Evolutionary conservation across 2,329 filamentous ascomycete species (phyloP), one percentile per base, ranked within the genome.

Genomic region (Apiospora phragmitis): DNA sequence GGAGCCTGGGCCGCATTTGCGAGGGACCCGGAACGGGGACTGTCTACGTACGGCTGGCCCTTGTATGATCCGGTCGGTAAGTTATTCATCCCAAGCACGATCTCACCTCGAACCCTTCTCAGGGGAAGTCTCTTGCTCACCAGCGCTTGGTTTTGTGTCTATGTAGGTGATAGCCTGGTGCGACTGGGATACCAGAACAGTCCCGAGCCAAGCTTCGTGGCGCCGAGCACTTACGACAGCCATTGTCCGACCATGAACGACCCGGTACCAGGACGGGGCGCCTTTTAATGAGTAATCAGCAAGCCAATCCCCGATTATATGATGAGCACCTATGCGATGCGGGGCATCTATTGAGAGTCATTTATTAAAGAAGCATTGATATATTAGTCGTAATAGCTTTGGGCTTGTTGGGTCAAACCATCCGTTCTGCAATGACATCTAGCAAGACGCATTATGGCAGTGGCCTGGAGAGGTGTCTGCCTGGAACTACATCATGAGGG

Each of bases 1-100:
- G 70, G 68, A 18, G 70, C 70, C n/a, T 71, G 70, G 70, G 70
- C 65, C 11, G 68, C 70, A 18, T 71, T 71, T 35, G 68, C 70
- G 4, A 51, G 66, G 26, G 68, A 71, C n/a, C 62, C 70, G 42
- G 14, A 41, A 18, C 4, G 9, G 1, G 70, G 70, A 2, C 26
- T 41, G 29, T 24, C 18, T 7, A 45, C 55, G 1, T 62, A 71
- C 67, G 68, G 62, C 14, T 71, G 70, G 70, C 38, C 62, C 11
- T 3, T 4, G 2, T 68, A 68, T 12, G 12, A 32, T 6, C 26
- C 32, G 2, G 32, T 18, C 4, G 45, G 67, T 51, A 38, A 68
- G 67, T 38, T 7, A 0, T n/a, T 4, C 11, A 1, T 18, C 29
- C 21, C n/a, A 35, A 2, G 0, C 1, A 0, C 16, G 0, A 21